phyloP scores from a whole-genome alignment of 177 flowering plant species.

The Vitis hybrid region DNA sequence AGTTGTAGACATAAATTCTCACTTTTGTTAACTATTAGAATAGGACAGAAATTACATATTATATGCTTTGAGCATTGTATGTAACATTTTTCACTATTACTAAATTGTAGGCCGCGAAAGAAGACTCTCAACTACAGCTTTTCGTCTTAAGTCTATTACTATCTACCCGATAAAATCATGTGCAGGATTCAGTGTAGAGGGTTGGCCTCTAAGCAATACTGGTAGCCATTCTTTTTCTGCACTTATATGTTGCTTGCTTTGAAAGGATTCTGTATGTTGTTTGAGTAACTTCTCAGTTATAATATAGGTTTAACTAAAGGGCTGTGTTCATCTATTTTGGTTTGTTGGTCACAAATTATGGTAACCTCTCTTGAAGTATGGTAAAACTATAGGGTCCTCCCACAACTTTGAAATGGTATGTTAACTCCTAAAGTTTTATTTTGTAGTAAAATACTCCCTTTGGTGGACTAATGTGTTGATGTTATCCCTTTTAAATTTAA shows the following conservation, averaged over 20 bases:
- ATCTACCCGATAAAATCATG: conserved; percentile 96
- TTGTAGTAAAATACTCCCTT: too few relatives aligned
- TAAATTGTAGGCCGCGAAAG: conserved; percentile 32
- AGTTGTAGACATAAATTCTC: neutral
- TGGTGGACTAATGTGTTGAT: too few relatives aligned
- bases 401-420: too few relatives aligned
- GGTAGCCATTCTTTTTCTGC: conserved; percentile 40
- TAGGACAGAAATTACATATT: neutral
- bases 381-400: too few relatives aligned
- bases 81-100: neutral
- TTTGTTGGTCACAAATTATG: too few relatives aligned
- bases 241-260: neutral
- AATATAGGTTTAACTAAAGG: neutral
- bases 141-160: conserved; percentile 56
- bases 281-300: neutral
- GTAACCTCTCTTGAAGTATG: too few relatives aligned
- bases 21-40: neutral
- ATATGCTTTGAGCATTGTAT: neutral
- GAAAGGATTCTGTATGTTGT: neutral
- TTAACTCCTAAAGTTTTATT: too few relatives aligned
- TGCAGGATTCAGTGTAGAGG: conserved; percentile 71
- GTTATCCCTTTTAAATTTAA: too few relatives aligned
- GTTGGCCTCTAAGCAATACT: conserved; percentile 75
- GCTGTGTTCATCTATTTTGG: neutral
- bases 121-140: conserved; percentile 12